These are phyloP conservation scores for Talaromyces atroroseus DNA, from an alignment of 2,329 filamentous ascomycete genomes.

Conservation along the genomic window DNA sequence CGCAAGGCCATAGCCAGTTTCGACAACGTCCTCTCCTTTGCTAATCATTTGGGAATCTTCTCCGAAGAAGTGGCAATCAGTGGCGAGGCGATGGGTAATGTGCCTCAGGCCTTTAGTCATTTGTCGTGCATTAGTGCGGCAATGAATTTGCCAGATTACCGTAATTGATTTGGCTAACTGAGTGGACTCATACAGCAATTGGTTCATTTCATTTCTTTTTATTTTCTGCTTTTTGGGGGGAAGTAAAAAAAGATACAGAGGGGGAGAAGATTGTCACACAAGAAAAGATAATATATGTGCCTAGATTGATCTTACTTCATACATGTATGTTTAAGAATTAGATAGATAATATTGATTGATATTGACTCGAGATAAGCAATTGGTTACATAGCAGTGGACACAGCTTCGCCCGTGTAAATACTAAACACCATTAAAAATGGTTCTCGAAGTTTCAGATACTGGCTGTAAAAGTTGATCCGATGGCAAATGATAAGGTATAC, in stretches of 20 bases:
- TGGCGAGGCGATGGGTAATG: constrained; percentile 74
- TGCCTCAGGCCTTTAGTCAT: constrained; percentile 73
- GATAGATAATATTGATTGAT: background rate
- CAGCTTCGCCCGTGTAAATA: too few species aligned
- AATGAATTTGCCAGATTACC: constrained; percentile 54
- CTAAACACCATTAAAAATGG: background rate
- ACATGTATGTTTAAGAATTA: background rate
- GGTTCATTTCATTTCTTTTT: background rate
- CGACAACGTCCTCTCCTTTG: constrained; percentile 71
- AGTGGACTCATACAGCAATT: background rate
- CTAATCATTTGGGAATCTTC: constrained; percentile 73
- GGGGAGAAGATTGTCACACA: background rate
- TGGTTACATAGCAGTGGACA: too few species aligned
- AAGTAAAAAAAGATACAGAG: background rate
- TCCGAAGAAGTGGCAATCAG: constrained; percentile 70
- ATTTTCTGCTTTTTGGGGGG: background rate
- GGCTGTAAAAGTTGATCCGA: background rate
- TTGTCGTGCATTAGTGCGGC: constrained; percentile 70
- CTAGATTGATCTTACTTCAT: background rate
- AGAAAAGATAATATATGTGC: background rate
- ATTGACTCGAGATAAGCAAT: too few species aligned
- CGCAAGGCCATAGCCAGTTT: constrained; percentile 60
- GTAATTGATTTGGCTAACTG: background rate
- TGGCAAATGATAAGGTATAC: too few species aligned
- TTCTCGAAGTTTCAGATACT: background rate